Conservation (phyloP, 305 asterid species). For the Fraxinus baroniana region DNA sequence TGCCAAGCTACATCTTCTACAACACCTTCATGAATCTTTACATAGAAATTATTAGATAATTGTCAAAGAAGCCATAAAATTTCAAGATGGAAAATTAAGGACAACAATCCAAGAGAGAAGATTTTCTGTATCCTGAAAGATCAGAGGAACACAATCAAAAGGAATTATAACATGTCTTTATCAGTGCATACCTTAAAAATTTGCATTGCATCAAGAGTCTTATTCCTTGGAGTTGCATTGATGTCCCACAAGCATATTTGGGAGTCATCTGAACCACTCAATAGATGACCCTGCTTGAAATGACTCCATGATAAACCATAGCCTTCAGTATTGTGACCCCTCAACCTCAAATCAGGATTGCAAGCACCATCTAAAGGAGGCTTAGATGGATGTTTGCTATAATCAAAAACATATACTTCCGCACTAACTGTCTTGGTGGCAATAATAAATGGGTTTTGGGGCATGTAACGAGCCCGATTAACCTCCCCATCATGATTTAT, state of each 20-base stretch:
- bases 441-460: constrained; percentile 74
- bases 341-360: constrained; percentile 84
- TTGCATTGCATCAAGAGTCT: constrained; percentile 74
- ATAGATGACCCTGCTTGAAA: constrained; percentile 74
- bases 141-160: background rate
- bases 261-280: constrained; percentile 62
- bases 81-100: constrained; percentile 6
- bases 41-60: constrained; percentile 15
- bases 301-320: constrained; percentile 93
- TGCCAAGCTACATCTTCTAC: constrained; percentile 99
- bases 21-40: constrained; percentile 88
- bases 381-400: constrained; percentile 89
- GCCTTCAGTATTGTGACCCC: constrained; percentile 91
- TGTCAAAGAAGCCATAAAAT: constrained; percentile 14
- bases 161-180: background rate
- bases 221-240: constrained; percentile 48
- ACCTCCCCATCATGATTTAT: constrained; percentile 97
- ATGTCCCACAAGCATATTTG: constrained; percentile 24
- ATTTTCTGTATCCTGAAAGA: background rate
- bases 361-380: constrained; percentile 87
- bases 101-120: background rate
- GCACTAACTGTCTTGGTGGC: constrained; percentile 91
- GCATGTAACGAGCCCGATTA: constrained; percentile 93
- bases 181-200: constrained; percentile 60
- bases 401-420: constrained; percentile 83